These are phyloP conservation scores for sweet orange (Citrus sinensis) DNA, from an alignment of 345 rosid genomes.

Conservation along the genomic window DNA sequence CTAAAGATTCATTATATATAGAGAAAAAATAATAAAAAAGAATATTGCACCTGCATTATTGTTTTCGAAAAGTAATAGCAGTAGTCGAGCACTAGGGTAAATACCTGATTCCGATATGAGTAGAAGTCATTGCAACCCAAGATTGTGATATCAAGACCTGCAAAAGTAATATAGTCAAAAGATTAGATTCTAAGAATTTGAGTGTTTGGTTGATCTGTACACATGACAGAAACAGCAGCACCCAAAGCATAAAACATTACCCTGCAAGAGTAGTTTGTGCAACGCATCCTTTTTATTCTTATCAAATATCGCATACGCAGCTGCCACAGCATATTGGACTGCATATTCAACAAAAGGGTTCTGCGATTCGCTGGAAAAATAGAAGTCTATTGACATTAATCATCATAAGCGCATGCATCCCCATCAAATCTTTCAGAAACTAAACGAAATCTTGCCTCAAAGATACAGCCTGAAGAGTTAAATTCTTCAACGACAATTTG, in stretches of 20 bases:
- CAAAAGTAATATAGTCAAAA: slow-evolving; percentile 22
- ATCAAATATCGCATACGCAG: slow-evolving; percentile 60
- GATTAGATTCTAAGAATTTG: slow-evolving; percentile 23
- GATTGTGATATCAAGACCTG: slow-evolving; percentile 90
- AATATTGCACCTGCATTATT: no score
- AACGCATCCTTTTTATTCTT: slow-evolving; percentile 50
- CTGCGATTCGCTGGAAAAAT: slow-evolving; percentile 57
- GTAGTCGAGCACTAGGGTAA: not conserved
- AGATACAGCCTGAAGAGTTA: slow-evolving; percentile 57
- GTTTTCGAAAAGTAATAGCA: not conserved
- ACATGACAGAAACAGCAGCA: not conserved
- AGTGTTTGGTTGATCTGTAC: not conserved
- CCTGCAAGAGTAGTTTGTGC: slow-evolving; percentile 75
- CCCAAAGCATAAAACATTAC: slow-evolving; percentile 29
- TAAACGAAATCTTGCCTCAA: slow-evolving; percentile 54
- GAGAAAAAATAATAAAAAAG: no score
- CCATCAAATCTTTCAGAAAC: not conserved
- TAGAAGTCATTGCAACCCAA: slow-evolving; percentile 95
- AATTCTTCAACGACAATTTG: slow-evolving; percentile 64
- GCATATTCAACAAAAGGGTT: slow-evolving; percentile 92
- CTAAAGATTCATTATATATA: not conserved
- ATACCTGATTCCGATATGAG: slow-evolving; percentile 87
- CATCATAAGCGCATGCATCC: not conserved
- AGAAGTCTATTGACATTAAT: not conserved
- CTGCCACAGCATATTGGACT: slow-evolving; percentile 73